Evolutionary conservation across 352 stramenopile species (phyloP).

Genomic region (Poterioochromonas sp.): DNA sequence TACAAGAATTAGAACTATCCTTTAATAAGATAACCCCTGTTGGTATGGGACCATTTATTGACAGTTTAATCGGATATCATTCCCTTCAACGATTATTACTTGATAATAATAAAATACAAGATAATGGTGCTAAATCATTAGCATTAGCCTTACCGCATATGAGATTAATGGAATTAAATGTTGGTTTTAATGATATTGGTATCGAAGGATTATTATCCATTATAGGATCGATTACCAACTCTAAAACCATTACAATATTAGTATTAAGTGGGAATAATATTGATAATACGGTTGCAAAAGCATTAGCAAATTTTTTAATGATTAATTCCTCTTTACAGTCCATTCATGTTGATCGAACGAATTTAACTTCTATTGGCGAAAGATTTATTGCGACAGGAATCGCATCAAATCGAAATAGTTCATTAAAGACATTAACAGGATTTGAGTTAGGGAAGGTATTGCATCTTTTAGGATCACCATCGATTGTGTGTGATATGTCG

Average conservation of each 20-base stretch:
- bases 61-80: conserved; percentile 10
- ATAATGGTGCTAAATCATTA: conserved; percentile 9
- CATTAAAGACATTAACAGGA: conserved; percentile 11
- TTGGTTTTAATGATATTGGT: conserved; percentile 31
- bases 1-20: conserved; percentile 21
- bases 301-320: neutral
- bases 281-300: neutral
- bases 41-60: neutral
- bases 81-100: neutral
- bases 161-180: neutral
- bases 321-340: neutral
- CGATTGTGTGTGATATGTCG: neutral
- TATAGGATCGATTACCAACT: neutral
- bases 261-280: conserved; percentile 24
- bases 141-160: conserved; percentile 2
- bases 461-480: neutral
- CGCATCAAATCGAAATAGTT: neutral
- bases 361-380: neutral
- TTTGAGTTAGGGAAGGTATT: conserved; percentile 7
- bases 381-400: conserved; percentile 2
- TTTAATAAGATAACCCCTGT: conserved; percentile 25
- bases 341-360: conserved; percentile 24
- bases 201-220: neutral
- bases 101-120: conserved; percentile 24
- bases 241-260: neutral